A percentile compares a stretch with the other conserved stretches of the same genome.
Conservation (phyloP, 345 rosid genomes). For the Excoecaria cochinchinensis region DNA sequence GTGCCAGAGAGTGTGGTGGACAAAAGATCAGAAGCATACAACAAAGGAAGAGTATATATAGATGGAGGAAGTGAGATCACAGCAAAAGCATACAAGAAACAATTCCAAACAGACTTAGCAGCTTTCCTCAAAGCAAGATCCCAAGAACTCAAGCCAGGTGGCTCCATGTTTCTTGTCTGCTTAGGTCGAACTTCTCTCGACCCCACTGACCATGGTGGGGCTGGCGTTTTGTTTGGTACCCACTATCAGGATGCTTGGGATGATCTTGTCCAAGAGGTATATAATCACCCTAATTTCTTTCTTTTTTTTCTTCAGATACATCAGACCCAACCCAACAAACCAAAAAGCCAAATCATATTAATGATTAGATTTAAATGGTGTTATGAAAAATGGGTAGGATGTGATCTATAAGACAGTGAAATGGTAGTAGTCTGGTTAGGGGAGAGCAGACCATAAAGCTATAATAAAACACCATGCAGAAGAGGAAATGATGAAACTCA, state of each 20-base stretch:
- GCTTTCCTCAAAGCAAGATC: conserved; percentile 68
- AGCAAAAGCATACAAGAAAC: conserved; percentile 65
- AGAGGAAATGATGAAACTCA: conserved; percentile 26
- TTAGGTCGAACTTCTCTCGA: conserved; percentile 82
- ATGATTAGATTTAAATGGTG: too few species aligned
- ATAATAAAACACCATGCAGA: conserved; percentile 28
- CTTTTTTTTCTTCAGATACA: too few species aligned
- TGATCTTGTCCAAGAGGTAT: conserved; percentile 95
- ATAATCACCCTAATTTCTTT: not conserved
- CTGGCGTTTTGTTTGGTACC: conserved; percentile 92
- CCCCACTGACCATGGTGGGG: conserved; percentile 94
- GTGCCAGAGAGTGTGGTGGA: conserved; percentile 80
- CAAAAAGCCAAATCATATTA: too few species aligned
- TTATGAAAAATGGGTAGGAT: too few species aligned
- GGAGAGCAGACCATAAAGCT: conserved; percentile 42
- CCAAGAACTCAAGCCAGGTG: conserved; percentile 73
- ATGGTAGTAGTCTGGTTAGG: too few species aligned
- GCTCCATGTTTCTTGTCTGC: conserved; percentile 93
- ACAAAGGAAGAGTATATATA: conserved; percentile 79
- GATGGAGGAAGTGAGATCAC: conserved; percentile 65
- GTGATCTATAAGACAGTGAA: too few species aligned
- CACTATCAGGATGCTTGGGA: conserved; percentile 99
- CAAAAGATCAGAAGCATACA: conserved; percentile 65
- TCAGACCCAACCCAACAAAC: too few species aligned
- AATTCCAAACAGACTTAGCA: conserved; percentile 75